Base-by-base conservation (phyloP, 2,329 filamentous ascomycete genomes). In the Verticillium alfalfae region DNA sequence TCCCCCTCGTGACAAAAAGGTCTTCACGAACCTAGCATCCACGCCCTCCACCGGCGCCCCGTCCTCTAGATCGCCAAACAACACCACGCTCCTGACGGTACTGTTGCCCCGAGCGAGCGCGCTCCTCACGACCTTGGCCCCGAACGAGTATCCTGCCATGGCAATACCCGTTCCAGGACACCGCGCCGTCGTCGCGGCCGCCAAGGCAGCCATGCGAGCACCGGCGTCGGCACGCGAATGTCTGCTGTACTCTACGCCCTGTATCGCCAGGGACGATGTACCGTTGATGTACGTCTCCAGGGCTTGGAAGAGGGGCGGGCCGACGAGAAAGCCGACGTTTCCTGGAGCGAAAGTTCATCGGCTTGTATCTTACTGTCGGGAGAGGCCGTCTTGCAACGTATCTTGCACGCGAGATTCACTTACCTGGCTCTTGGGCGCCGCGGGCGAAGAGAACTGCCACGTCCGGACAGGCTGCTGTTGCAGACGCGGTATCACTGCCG, bases 201-300 rank as follows among this genome's bases (percentile, higher is more conserved):
- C 64, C 26, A 67, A 60, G 15, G 73, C 66, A 49, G 77, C 76
- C 71, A 78, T 77, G 61, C 68, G 45, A 38, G 59, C 55, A 41
- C 61, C 61, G 10, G 57, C 59, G 39, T 54, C 59, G 22, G 61
- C 62, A n/a, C 57, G 59, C 8, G 63, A 55, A 9, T 57, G 41
- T 3, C 59, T 56, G 26, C 62, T 61, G 59, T 73, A 71, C 31
- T 65, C 63, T 22, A 73, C 65, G 12, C 71, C 72, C 37, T 70
- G 65, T 8, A 71, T 66, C 31, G 64, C 67, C 8, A 72, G 52
- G 22, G 65, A 56, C 7, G 63, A 63, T 3, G 61, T 65, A 5
- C 63, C 63, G 60, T 66, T 65, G 55, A 65, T 58, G 49, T 66
- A 66, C 5, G 64, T 66, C 16, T 60, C 56, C 4, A 74, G 62